Evolutionary conservation across 2,329 filamentous ascomycete genomes (phyloP).

Genomic region (Trichoderma sp.): DNA sequence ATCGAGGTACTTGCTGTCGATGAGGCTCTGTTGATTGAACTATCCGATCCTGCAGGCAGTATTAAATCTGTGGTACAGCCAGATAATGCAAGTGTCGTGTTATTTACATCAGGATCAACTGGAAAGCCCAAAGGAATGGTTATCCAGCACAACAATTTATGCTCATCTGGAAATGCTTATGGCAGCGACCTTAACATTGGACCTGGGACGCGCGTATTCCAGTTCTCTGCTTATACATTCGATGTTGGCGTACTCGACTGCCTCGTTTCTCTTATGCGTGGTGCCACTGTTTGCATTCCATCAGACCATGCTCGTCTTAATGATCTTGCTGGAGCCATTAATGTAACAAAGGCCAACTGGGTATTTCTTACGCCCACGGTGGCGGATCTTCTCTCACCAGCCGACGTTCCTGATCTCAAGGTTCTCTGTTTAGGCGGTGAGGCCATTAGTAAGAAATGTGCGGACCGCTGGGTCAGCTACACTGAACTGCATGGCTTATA

Average conservation of each 20-base stretch:
- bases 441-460: slow-evolving; percentile 15
- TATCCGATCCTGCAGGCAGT: slow-evolving; percentile 1
- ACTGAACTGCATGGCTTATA: slow-evolving; percentile 10
- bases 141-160: slow-evolving; percentile 17
- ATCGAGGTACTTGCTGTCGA: slow-evolving; percentile 16
- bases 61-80: slow-evolving; percentile 2
- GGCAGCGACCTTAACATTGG: slow-evolving; percentile 13
- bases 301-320: slow-evolving; percentile 22
- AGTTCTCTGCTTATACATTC: slow-evolving; percentile 25
- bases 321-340: slow-evolving; percentile 21
- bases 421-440: slow-evolving; percentile 18
- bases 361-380: slow-evolving; percentile 23
- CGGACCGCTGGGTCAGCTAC: slow-evolving; percentile 1
- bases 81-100: slow-evolving; percentile 9
- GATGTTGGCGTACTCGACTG: slow-evolving; percentile 23
- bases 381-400: slow-evolving; percentile 18
- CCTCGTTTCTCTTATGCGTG: slow-evolving; percentile 22
- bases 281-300: slow-evolving; percentile 24
- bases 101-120: slow-evolving; percentile 19
- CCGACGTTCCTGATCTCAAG: slow-evolving; percentile 14
- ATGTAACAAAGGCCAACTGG: slow-evolving; percentile 13
- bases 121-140: slow-evolving; percentile 14
- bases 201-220: slow-evolving; percentile 19
- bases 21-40: slow-evolving; percentile 1
- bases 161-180: slow-evolving; percentile 14